A percentile compares a stretch with the other conserved stretches of the same genome.
Conservation (phyloP, 2,329 filamentous ascomycete genomes). For the Conoideocrella luteorostrata region DNA sequence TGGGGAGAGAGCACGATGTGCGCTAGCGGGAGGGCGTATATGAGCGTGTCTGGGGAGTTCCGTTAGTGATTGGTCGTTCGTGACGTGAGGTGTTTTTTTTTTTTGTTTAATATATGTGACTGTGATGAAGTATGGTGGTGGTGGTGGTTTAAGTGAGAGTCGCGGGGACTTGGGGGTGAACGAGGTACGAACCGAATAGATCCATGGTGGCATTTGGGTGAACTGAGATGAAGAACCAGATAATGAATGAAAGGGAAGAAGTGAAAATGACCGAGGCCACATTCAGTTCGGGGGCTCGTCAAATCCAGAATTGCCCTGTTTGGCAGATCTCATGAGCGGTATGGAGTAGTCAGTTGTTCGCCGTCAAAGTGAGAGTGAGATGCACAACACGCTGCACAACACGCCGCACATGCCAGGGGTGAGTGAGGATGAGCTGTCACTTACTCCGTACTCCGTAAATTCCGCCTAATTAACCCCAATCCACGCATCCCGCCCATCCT, state of each 20-base stretch:
- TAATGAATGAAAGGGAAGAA: neutral
- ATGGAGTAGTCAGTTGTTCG: no score
- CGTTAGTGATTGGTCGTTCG: no score
- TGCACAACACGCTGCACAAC: no score
- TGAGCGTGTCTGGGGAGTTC: conserved; percentile 22
- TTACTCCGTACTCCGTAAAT: no score
- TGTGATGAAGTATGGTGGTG: neutral
- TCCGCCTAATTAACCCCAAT: no score
- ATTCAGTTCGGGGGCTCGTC: no score
- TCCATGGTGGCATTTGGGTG: conserved; percentile 15
- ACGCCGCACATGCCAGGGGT: no score
- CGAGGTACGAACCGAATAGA: conserved; percentile 12
- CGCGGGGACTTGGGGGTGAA: no score
- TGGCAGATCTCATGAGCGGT: no score
- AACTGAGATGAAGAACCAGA: no score
- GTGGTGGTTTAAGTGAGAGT: conserved; percentile 6
- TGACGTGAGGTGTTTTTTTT: neutral
- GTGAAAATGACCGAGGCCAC: neutral
- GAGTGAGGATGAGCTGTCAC: neutral
- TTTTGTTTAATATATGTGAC: neutral
- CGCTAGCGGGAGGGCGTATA: conserved; percentile 53
- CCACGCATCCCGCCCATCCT: neutral
- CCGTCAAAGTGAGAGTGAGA: no score
- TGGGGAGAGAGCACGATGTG: conserved; percentile 75
- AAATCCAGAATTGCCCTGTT: no score